Conservation (phyloP, 345 rosid genomes). For the Acer saccharum region DNA sequence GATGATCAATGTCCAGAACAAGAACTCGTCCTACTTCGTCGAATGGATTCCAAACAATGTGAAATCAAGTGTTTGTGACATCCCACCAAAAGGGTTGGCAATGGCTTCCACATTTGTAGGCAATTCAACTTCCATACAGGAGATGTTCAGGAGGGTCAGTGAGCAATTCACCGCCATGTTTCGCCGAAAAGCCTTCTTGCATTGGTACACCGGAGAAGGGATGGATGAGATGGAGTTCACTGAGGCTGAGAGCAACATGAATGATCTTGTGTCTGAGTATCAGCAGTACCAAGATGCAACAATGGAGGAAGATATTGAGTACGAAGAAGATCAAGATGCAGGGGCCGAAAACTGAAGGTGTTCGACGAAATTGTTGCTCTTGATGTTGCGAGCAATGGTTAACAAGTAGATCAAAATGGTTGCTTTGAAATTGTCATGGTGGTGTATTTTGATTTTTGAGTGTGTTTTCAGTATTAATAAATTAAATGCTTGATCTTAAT, state of each 20-base stretch:
- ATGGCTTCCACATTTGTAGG: slow-evolving; percentile 34
- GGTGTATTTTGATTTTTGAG: background rate
- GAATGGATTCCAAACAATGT: slow-evolving; percentile 32
- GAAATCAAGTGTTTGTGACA: slow-evolving; percentile 36
- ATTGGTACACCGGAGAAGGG: slow-evolving; percentile 35
- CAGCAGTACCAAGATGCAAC: slow-evolving; percentile 38
- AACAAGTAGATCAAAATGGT: background rate
- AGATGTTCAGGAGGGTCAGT: slow-evolving; percentile 35
- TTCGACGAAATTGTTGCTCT: slow-evolving; percentile 22
- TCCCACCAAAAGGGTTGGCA: slow-evolving; percentile 27
- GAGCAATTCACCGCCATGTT: slow-evolving; percentile 36
- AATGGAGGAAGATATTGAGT: slow-evolving; percentile 23
- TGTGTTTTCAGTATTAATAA: too few species aligned
- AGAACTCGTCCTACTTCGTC: slow-evolving; percentile 29
- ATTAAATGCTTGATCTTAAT: too few species aligned
- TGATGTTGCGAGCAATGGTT: slow-evolving; percentile 21
- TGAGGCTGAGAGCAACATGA: slow-evolving; percentile 26
- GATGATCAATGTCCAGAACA: slow-evolving; percentile 32
- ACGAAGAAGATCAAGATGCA: slow-evolving; percentile 17
- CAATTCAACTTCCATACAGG: slow-evolving; percentile 33
- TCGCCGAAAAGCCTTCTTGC: slow-evolving; percentile 31
- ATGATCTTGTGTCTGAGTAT: slow-evolving; percentile 39
- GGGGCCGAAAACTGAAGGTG: slow-evolving; percentile 30
- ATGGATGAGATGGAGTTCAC: slow-evolving; percentile 38
- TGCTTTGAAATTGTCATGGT: background rate